Evolutionary conservation across 257 asterid genomes (phyloP), one percentile per base, ranked within the genome.

Genomic region (Paraleonurus japonicus): DNA sequence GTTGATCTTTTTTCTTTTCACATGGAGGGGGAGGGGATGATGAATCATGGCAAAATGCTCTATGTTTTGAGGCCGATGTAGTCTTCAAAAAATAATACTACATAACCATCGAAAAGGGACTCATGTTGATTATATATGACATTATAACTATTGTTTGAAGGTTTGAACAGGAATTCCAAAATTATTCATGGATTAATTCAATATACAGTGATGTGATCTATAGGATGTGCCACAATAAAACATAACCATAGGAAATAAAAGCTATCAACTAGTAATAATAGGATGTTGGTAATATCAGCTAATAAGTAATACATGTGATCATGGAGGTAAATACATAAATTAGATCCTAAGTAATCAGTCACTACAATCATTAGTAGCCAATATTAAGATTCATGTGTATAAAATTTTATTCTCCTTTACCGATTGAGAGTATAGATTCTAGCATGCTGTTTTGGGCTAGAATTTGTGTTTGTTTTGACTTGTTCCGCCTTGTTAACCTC

Each of bases 251-350:
- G 17, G 27, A 30, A 17, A 61, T 16, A 32, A 16, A 9, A 16
- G 45, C 27, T 24, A 23, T 57, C 67, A 16, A 33, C 15, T 32
- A 33, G 67, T 17, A 61, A 30, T 59, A 6, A n/a, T 57, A 57
- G 45, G 50, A 22, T 51, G 45, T 67, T 32, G 19, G 23, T 32
- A 51, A 68, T 20, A 16, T 69, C 13, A 16, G 65, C 48, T 28
- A 54, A 50, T 50, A 11, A 51, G 12, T 51, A 51, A 51, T 51
- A 15, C 32, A 28, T 54, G 16, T 70, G 55, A 39, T 57, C 67
- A 16, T 39, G 67, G 66, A 69, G 66, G 33, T 55, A 69, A 54
- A 15, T 54, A 1, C 57, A 57, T 70, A 39, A 20, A 35, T 55
- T 17, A 55, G 61, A 69, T 54, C 65, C 65, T 5, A 30, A 33